Conservation (phyloP, 768 basidiomycete genomes). For the Astraeus odoratus region DNA sequence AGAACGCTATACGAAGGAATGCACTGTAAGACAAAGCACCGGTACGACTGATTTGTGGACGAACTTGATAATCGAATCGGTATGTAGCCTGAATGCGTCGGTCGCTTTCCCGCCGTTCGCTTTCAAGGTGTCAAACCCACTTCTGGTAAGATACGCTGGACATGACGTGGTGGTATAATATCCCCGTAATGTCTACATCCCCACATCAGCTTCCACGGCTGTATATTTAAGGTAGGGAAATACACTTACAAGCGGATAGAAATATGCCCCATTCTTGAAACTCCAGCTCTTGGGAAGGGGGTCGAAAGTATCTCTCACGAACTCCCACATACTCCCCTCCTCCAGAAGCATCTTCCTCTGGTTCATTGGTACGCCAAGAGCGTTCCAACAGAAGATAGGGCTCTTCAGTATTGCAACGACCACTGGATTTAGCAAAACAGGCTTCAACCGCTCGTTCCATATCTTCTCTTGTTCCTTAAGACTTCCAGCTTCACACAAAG, state of each 20-base stretch:
- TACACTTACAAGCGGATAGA: constrained; percentile 47
- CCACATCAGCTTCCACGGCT: neutral
- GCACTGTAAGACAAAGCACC: neutral
- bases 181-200: constrained; percentile 36
- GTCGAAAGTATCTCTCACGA: constrained; percentile 46
- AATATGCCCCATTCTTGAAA: constrained; percentile 61
- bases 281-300: constrained; percentile 39
- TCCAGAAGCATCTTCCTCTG: constrained; percentile 56
- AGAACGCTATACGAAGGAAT: constrained; percentile 33
- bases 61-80: constrained; percentile 63
- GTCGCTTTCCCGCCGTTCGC: constrained; percentile 37
- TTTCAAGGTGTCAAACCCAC: constrained; percentile 52
- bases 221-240: neutral
- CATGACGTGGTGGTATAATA: constrained; percentile 52
- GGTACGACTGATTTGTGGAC: too few relatives aligned
- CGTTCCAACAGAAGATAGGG: constrained; percentile 62
- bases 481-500: constrained; percentile 48
- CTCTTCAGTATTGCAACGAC: constrained; percentile 45
- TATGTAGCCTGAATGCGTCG: constrained; percentile 62
- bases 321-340: constrained; percentile 43
- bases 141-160: constrained; percentile 57
- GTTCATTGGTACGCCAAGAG: constrained; percentile 67
- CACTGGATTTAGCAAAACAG: constrained; percentile 51
- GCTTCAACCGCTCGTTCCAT: constrained; percentile 54
- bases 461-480: constrained; percentile 52